These are phyloP conservation scores for Trapa bicornis DNA, from an alignment of 345 rosid species.

Conservation along the genomic window DNA sequence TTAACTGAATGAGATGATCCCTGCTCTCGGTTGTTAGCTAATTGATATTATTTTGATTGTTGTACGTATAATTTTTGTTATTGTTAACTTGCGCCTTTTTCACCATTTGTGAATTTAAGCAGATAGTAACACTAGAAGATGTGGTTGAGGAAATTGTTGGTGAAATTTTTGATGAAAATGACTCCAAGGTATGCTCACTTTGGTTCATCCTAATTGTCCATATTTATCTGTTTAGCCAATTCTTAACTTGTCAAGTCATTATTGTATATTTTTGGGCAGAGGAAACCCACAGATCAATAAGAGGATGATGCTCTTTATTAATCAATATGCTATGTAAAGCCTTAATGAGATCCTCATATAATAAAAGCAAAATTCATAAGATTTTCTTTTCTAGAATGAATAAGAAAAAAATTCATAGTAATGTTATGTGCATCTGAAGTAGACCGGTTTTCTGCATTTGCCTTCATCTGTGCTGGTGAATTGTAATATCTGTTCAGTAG, in stretches of 20 bases:
- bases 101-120: constrained; percentile 20
- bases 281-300: neutral
- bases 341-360: neutral
- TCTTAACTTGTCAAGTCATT: neutral
- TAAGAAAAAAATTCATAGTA: neutral
- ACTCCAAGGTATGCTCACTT: constrained; percentile 61
- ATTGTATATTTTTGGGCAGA: neutral
- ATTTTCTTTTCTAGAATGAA: neutral
- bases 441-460: neutral
- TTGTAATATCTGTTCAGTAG: neutral
- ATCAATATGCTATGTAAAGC: neutral
- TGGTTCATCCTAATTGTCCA: neutral
- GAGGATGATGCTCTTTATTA: neutral
- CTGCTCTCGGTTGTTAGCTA: neutral
- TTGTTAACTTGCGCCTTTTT: constrained; percentile 2
- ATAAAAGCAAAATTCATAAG: neutral
- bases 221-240: neutral
- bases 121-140: constrained; percentile 93
- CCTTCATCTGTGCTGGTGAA: neutral
- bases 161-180: constrained; percentile 95
- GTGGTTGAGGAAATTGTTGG: constrained; percentile 98
- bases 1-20: neutral
- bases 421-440: neutral
- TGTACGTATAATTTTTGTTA: neutral
- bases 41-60: neutral